Evolutionary conservation across 2,329 filamentous ascomycete genomes (phyloP).

Genomic region (Xylaria sp.): DNA sequence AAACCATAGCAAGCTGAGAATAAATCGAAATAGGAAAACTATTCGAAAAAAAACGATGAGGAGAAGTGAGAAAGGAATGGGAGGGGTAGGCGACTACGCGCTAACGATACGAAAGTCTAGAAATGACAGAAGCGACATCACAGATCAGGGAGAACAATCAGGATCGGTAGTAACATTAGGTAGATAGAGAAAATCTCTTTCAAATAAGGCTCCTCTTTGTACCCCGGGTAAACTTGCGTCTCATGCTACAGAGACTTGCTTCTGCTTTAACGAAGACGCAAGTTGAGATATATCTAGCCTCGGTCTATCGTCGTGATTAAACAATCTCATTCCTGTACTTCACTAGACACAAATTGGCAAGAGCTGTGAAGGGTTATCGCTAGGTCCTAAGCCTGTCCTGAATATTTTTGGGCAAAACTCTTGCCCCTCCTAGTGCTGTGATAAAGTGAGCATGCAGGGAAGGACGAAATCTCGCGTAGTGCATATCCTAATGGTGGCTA

Average conservation of each 20-base stretch:
- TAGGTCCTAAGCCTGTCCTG: slow-evolving; percentile 12
- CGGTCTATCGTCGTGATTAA: not conserved
- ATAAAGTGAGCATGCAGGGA: not conserved
- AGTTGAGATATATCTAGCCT: not conserved
- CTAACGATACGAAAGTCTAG: slow-evolving; percentile 33
- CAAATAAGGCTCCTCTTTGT: slow-evolving; percentile 5
- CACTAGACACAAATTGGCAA: slow-evolving; percentile 7
- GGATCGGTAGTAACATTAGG: not conserved
- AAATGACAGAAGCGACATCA: slow-evolving; percentile 10
- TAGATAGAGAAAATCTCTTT: slow-evolving; percentile 2
- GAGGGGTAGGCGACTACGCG: slow-evolving; percentile 39
- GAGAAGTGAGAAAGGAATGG: slow-evolving; percentile 27
- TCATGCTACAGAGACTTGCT: not conserved
- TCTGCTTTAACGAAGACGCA: not conserved
- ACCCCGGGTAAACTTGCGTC: not conserved
- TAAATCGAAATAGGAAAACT: slow-evolving; percentile 42
- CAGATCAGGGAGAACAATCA: not conserved
- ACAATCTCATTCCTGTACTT: not conserved
- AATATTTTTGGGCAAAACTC: slow-evolving; percentile 35
- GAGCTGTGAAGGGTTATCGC: slow-evolving; percentile 28
- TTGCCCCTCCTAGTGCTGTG: slow-evolving; percentile 29
- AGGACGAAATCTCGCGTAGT: not conserved
- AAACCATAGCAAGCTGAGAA: slow-evolving; percentile 38
- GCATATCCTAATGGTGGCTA: too few relatives aligned
- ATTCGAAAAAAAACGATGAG: slow-evolving; percentile 17